These are phyloP conservation scores for Cnidoscolus chayamansa DNA, from an alignment of 441 rosid species.

Conservation along the genomic window DNA sequence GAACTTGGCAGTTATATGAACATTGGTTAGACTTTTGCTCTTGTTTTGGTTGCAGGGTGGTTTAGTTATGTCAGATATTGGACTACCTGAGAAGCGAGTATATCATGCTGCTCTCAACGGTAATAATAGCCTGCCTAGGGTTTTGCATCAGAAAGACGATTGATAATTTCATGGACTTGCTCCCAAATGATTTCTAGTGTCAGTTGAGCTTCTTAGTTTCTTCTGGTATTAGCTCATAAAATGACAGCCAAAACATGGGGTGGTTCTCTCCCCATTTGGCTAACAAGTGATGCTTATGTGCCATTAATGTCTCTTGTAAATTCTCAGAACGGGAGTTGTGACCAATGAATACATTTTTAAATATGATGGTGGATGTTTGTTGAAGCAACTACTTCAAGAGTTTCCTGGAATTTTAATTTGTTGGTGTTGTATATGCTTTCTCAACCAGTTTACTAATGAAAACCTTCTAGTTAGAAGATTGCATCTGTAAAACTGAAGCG, in stretches of 20 bases:
- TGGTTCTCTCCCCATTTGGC: constrained; percentile 16
- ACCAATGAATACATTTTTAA: constrained; percentile 20
- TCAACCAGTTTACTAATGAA: constrained; percentile 21
- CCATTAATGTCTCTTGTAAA: constrained; percentile 32
- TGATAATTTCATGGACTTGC: constrained; percentile 62
- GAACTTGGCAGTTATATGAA: constrained; percentile 2
- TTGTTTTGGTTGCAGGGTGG: constrained; percentile 60
- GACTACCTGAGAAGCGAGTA: constrained; percentile 92
- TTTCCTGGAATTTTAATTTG: constrained; percentile 7
- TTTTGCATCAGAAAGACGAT: constrained; percentile 97
- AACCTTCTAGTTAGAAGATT: constrained; percentile 30
- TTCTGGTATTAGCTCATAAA: constrained; percentile 30
- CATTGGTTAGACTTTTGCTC: constrained; percentile 6
- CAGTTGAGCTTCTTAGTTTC: constrained; percentile 38
- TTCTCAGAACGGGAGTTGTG: background rate
- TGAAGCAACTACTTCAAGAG: background rate
- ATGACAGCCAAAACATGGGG: constrained; percentile 29
- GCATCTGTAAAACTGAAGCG: constrained; percentile 67
- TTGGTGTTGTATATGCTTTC: constrained; percentile 14
- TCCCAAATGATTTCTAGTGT: constrained; percentile 23
- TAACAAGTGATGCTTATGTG: constrained; percentile 12
- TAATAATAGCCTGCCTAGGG: constrained; percentile 95
- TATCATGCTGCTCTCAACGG: constrained; percentile 98
- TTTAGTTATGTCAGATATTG: constrained; percentile 72
- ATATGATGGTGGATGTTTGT: constrained; percentile 21